Conservation (phyloP, 371 early-diverging fungal genomes). For the Lichtheimia hyalospora region DNA sequence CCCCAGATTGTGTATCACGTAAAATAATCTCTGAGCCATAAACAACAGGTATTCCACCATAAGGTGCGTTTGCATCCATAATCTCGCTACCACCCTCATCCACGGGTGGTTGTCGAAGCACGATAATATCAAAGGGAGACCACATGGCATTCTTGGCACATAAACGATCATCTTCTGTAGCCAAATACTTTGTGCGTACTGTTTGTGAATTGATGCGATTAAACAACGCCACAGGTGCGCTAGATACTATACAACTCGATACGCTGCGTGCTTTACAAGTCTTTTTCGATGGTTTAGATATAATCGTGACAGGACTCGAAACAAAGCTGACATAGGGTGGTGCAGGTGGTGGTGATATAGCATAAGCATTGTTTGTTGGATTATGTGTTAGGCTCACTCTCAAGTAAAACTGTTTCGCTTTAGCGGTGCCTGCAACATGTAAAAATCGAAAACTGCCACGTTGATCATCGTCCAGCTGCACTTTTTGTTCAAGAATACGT, state of each 20-base stretch:
- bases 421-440: conserved; percentile 79
- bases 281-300: conserved; percentile 89
- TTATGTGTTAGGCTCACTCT: conserved; percentile 37
- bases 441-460: conserved; percentile 66
- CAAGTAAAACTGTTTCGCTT: conserved; percentile 77
- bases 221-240: conserved; percentile 69
- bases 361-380: conserved; percentile 20
- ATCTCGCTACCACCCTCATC: not conserved
- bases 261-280: conserved; percentile 77
- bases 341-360: not conserved
- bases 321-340: conserved; percentile 59
- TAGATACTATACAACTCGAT: conserved; percentile 71
- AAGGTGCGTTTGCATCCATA: not conserved
- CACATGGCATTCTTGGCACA: conserved; percentile 78
- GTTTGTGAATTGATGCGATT: conserved; percentile 89
- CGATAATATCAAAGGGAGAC: conserved; percentile 75
- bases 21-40: conserved; percentile 80
- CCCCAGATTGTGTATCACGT: conserved; percentile 62
- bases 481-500: conserved; percentile 52
- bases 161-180: conserved; percentile 46
- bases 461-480: conserved; percentile 52
- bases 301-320: conserved; percentile 73
- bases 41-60: conserved; percentile 52
- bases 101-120: conserved; percentile 46
- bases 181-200: conserved; percentile 82